These are phyloP conservation scores for Nelumbo lutea DNA, from an alignment of 164 flowering plant genomes.

Conservation along the genomic window DNA sequence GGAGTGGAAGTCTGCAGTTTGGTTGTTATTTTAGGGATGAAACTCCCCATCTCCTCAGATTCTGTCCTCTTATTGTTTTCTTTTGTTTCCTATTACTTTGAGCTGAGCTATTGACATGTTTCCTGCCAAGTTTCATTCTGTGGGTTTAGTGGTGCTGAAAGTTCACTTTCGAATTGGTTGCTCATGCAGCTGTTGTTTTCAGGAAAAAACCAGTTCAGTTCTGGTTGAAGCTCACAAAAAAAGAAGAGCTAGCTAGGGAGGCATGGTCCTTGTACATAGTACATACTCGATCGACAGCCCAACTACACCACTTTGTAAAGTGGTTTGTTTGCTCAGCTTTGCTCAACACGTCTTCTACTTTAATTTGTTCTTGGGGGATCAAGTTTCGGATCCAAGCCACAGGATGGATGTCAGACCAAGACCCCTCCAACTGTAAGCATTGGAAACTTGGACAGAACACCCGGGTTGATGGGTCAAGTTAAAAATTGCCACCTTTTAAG, in stretches of 20 bases:
- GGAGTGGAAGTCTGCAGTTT: constrained; percentile 23
- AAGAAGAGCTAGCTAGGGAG: too few relatives aligned
- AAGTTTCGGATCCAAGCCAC: too few relatives aligned
- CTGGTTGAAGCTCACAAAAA: too few relatives aligned
- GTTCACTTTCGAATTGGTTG: constrained; percentile 2
- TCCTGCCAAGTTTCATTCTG: neutral
- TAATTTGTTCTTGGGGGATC: too few relatives aligned
- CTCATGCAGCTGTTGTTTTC: neutral
- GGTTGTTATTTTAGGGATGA: constrained; percentile 22
- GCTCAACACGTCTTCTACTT: too few relatives aligned
- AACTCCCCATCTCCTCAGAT: constrained; percentile 8
- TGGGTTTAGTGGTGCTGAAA: neutral
- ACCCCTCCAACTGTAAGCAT: too few relatives aligned
- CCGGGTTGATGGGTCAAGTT: neutral
- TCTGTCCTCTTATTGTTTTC: constrained; percentile 3
- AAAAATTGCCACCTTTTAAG: neutral
- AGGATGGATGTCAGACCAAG: too few relatives aligned
- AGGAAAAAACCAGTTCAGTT: neutral
- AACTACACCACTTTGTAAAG: too few relatives aligned
- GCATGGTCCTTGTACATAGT: too few relatives aligned
- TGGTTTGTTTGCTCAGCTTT: too few relatives aligned
- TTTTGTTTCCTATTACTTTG: constrained; percentile 1
- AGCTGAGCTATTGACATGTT: neutral
- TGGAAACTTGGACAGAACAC: too few relatives aligned
- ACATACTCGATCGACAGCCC: too few relatives aligned